Base-by-base conservation (phyloP, 805 yeast genomes). In the Pichia phayaonensis region DNA sequence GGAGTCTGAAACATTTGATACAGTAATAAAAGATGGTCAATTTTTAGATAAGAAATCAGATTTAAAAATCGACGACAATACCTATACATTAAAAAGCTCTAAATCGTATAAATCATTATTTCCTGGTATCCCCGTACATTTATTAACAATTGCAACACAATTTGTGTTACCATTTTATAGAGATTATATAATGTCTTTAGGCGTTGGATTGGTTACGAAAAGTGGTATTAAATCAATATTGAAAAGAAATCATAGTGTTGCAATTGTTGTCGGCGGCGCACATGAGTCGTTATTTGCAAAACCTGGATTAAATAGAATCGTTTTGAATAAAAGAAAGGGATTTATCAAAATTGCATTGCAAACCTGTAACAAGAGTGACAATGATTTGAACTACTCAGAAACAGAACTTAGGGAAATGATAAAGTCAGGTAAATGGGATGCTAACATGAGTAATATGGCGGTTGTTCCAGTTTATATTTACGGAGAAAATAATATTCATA, bases 211-310 rank as follows among this genome's bases (percentile, higher is more conserved):
- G 11, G 97, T 95, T 1, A 80, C 90, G 0, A 83, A 81, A 49
- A 72, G 71, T 44, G 89, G 90, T 56, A 85, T 94, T 43, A 68
- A 77, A 54, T 74, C 82, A 24, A 72, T 88, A 26, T 72, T 94
- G 45, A 67, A 64, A 48, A 76, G 80, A 51, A 80, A 84, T 56
- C 83, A 80, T 58, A 86, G 95, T 2, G 84, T 90, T 13, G 86
- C 92, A 54, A 83, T 94, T 51, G 98, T 94, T 1, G 83, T 94
- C 23, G 99, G 99, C 2, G 99, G 99, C 0, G 98, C 98, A 0
- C 86, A 89, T 53, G 99, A 94, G 61, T 81, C 95, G 1, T 71
- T 94, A 38, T 64, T 87, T 26, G 79, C 87, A 7, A 71, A 73
- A 48, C 82, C 85, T 0, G 79, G 80, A 10, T 76, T 80, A 56